A percentile compares a stretch with the other conserved stretches of the same genome.
These are phyloP conservation scores for Fistulinella prunicolor DNA, from an alignment of 768 basidiomycete species.

Conservation along the genomic window DNA sequence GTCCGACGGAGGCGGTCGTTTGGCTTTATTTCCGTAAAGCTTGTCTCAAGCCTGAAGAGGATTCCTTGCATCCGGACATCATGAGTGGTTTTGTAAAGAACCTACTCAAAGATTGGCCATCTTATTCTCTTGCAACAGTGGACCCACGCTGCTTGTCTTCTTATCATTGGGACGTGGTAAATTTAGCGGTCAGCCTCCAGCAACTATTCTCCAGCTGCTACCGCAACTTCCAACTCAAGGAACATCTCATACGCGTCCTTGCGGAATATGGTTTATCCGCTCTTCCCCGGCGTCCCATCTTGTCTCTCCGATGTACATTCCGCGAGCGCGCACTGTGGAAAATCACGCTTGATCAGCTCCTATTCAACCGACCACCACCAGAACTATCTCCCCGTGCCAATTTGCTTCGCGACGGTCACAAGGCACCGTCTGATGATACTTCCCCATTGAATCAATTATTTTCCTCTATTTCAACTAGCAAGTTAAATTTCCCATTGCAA, in stretches of 20 bases:
- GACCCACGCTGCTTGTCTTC: not conserved
- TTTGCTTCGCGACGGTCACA: not conserved
- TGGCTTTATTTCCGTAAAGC: not conserved
- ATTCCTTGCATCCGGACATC: not conserved
- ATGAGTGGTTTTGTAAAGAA: not conserved
- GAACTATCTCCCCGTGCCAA: not conserved
- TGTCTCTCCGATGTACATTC: not conserved
- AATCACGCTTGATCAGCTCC: not conserved
- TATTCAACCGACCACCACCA: not conserved
- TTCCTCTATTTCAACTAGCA: not conserved
- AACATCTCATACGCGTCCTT: not conserved
- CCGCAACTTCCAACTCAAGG: constrained; percentile 5
- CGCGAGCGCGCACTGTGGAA: too few relatives aligned
- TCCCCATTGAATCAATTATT: not conserved
- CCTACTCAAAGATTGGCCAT: constrained; percentile 14
- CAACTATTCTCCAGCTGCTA: constrained; percentile 13
- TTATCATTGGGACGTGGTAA: not conserved
- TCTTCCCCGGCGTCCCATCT: accelerated
- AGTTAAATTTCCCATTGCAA: not conserved
- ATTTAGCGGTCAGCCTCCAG: not conserved
- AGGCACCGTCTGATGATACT: not conserved
- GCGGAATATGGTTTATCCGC: not conserved
- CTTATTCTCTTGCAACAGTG: not conserved
- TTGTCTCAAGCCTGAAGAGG: not conserved
- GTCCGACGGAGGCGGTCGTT: constrained; percentile 1